Evolutionary conservation across 257 asterid species (phyloP).

Genomic region (Forsythia viridissima): DNA sequence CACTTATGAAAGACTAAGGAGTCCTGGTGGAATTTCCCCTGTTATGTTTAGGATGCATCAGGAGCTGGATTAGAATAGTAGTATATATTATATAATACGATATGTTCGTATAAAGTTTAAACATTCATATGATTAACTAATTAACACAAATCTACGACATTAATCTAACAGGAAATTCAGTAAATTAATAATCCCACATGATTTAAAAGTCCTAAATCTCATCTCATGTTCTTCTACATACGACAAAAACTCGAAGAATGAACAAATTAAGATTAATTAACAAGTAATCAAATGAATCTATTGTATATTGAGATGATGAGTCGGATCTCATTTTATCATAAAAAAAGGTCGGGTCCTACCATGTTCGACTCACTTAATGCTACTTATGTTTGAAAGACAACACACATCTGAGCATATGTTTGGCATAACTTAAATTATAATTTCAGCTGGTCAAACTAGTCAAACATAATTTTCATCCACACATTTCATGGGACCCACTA

Average conservation of each 20-base stretch:
- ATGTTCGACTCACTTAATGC: constrained; percentile 39
- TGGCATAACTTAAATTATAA: too few species aligned
- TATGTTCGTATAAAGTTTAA: neutral
- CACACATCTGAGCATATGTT: constrained; percentile 15
- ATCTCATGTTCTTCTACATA: neutral
- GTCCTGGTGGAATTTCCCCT: too few species aligned
- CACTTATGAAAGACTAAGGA: too few species aligned
- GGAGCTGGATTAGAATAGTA: too few species aligned
- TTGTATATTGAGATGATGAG: constrained; percentile 22
- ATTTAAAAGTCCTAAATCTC: neutral
- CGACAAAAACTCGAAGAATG: neutral
- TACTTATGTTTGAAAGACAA: neutral
- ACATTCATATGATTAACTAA: too few species aligned
- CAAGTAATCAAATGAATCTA: neutral
- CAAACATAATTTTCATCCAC: too few species aligned
- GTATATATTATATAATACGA: neutral
- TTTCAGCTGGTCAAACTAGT: too few species aligned
- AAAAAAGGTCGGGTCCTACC: constrained; percentile 37
- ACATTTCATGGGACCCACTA: too few species aligned
- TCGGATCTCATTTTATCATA: constrained; percentile 23
- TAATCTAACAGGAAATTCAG: neutral
- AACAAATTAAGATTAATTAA: neutral
- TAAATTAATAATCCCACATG: neutral
- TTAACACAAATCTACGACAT: too few species aligned
- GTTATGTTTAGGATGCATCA: too few species aligned